phyloP scores from a whole-genome alignment of 805 yeast species.

The Metschnikowia amazonensis region DNA sequence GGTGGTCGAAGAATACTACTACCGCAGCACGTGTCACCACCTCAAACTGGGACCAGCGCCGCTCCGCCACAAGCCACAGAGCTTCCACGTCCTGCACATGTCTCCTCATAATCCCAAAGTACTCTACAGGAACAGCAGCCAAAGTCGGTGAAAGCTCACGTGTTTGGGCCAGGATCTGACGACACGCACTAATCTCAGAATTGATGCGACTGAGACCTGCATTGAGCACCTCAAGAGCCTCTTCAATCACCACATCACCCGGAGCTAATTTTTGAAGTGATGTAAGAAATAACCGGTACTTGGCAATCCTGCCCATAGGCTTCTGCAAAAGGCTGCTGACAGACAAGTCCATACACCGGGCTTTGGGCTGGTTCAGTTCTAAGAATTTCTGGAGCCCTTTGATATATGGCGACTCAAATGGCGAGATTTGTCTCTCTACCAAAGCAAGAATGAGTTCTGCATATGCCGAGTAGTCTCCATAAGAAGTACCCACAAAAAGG shows the following conservation, averaged over 20 bases:
- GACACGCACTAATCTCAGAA: slow-evolving; percentile 6
- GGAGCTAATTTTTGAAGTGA: slow-evolving; percentile 7
- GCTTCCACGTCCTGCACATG: neutral
- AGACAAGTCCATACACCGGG: slow-evolving; percentile 14
- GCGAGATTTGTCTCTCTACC: slow-evolving; percentile 7
- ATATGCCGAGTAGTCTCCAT: slow-evolving; percentile 9
- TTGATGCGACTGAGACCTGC: slow-evolving; percentile 8
- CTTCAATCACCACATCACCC: neutral
- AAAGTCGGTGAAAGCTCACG: neutral
- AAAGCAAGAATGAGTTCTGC: slow-evolving; percentile 11
- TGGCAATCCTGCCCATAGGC: slow-evolving; percentile 16
- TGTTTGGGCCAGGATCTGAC: slow-evolving; percentile 5
- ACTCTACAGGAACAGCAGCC: neutral
- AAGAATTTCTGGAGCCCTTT: slow-evolving; percentile 13
- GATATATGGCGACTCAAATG: slow-evolving; percentile 11
- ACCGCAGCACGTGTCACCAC: slow-evolving; percentile 4
- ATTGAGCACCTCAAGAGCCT: slow-evolving; percentile 7
- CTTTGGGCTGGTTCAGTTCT: slow-evolving; percentile 14
- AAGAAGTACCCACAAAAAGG: slow-evolving; percentile 63
- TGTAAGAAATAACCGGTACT: slow-evolving; percentile 14
- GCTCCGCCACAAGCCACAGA: slow-evolving; percentile 7
- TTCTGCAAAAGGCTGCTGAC: slow-evolving; percentile 15
- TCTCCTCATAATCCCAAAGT: neutral
- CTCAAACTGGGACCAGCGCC: slow-evolving; percentile 4
- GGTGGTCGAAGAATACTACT: slow-evolving; percentile 8